A percentile compares a stretch with the other conserved stretches of the same genome.
Evolutionary conservation across 2,329 filamentous ascomycete genomes (phyloP).

Genomic region (Ophiognomonia clavigignenti-juglandacearum): DNA sequence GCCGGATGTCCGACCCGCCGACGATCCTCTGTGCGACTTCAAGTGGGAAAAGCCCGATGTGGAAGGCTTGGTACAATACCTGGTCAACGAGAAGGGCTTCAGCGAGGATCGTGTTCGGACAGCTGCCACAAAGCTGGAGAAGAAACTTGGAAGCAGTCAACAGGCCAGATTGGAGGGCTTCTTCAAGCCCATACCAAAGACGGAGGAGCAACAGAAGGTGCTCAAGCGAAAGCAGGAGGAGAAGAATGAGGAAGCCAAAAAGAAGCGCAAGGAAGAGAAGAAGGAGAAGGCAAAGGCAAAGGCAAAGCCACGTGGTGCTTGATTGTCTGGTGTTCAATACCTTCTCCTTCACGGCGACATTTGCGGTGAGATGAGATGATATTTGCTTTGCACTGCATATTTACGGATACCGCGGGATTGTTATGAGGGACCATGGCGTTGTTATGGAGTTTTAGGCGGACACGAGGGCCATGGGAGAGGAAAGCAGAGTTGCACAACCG

Average conservation of each 20-base stretch:
- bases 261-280: slow-evolving; percentile 89
- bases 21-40: slow-evolving; percentile 87
- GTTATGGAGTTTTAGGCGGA: slow-evolving; percentile 9
- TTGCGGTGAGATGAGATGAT: background rate
- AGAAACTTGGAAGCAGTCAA: slow-evolving; percentile 86
- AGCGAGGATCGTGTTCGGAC: slow-evolving; percentile 87
- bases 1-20: slow-evolving; percentile 79
- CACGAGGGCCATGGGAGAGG: slow-evolving; percentile 1
- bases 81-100: slow-evolving; percentile 94
- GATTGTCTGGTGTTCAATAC: slow-evolving; percentile 5
- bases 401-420: slow-evolving; percentile 10
- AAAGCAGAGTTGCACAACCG: background rate
- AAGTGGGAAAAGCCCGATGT: slow-evolving; percentile 95
- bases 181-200: slow-evolving; percentile 90
- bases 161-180: slow-evolving; percentile 92
- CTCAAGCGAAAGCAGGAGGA: slow-evolving; percentile 93
- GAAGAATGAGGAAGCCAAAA: slow-evolving; percentile 88
- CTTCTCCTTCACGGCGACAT: background rate
- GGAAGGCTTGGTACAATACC: slow-evolving; percentile 81
- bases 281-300: slow-evolving; percentile 94
- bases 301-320: slow-evolving; percentile 70
- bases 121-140: slow-evolving; percentile 73
- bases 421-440: slow-evolving; percentile 9
- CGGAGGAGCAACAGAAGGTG: slow-evolving; percentile 75
- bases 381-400: background rate